Evolutionary conservation across 1,284 basidiomycete genomes (phyloP), one percentile per base, ranked within the genome.

Genomic region (Irpex sp.): DNA sequence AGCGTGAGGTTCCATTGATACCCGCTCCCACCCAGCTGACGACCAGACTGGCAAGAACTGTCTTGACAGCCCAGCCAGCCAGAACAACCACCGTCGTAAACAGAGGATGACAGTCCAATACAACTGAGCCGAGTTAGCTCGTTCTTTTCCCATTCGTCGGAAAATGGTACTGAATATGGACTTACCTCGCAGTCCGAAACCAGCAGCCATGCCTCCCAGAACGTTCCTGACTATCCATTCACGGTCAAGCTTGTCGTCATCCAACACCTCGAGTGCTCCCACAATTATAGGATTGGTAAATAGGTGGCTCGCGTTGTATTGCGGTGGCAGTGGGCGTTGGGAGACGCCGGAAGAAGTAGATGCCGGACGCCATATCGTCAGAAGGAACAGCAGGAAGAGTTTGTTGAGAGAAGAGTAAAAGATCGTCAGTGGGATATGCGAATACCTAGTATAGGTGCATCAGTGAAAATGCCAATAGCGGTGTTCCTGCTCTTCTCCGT

Each of bases 361-460:
- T 3, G 82, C 81, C 5, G 88, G 85, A 34, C 83, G 83, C 94
- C 94, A 97, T 65, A 97, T 88, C 0, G 92, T 87, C 15, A 97
- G 83, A 15, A 93, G 79, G 66, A 93, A 86, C 21, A 96, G 85
- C 3, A 97, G 83, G 72, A 96, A 90, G 7, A 94, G 82, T 68
- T 96, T 96, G 1, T 92, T 90, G 40, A 96, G 78, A 1, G 94
- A 94, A 0, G 94, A 94, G 73, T 95, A 96, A 65, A 96, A 82
- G 3, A 96, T 79, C 3, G 90, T 89, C 15, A 96, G 81, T 1
- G 93, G 88, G 44, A 96, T 85, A 44, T 94, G 82, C 0, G 86
- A 86, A 59, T 88, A 84, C 68, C 90, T 92, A 69, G 9, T 40
- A 13, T 17, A 40, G 11, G 34, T 9, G 8, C 17, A 19, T 17